Evolutionary conservation across 495 filamentous ascomycete genomes (phyloP).

Genomic region (Hyaloscypha finlandica): DNA sequence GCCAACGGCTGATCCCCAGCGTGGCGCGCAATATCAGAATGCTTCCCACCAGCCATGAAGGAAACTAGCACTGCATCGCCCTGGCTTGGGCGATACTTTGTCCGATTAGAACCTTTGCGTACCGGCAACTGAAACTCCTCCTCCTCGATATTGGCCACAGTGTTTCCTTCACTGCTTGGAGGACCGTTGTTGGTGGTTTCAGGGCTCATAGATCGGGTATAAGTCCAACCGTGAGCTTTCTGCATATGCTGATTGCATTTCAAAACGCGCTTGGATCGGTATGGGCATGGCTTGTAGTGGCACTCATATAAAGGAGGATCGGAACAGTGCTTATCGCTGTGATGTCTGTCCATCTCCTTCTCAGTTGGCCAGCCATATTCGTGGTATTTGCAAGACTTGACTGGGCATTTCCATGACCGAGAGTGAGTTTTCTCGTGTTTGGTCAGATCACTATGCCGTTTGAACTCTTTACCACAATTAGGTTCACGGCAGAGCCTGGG

Average conservation of each 20-base stretch:
- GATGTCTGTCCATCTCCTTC: conserved; percentile 93
- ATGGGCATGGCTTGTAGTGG: conserved; percentile 81
- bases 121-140: too few relatives aligned
- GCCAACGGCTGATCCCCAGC: too few relatives aligned
- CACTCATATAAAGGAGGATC: conserved; percentile 78
- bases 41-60: too few relatives aligned
- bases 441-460: conserved; percentile 84
- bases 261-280: conserved; percentile 92
- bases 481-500: conserved; percentile 67
- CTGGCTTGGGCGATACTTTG: too few relatives aligned
- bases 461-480: conserved; percentile 85
- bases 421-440: conserved; percentile 98
- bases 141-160: too few relatives aligned
- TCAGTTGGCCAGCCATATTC: conserved; percentile 92
- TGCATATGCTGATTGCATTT: conserved; percentile 99
- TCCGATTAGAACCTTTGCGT: too few relatives aligned
- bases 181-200: conserved; percentile 18
- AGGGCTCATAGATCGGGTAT: conserved; percentile 74
- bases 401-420: conserved; percentile 89
- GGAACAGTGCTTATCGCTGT: conserved; percentile 89
- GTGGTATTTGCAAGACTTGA: conserved; percentile 79
- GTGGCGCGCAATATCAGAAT: too few relatives aligned
- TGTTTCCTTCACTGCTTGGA: conserved; percentile 24
- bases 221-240: conserved; percentile 89
- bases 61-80: too few relatives aligned